Evolutionary conservation across 768 basidiomycete species (phyloP).

Genomic region (Brasilioporus rufonigricans): DNA sequence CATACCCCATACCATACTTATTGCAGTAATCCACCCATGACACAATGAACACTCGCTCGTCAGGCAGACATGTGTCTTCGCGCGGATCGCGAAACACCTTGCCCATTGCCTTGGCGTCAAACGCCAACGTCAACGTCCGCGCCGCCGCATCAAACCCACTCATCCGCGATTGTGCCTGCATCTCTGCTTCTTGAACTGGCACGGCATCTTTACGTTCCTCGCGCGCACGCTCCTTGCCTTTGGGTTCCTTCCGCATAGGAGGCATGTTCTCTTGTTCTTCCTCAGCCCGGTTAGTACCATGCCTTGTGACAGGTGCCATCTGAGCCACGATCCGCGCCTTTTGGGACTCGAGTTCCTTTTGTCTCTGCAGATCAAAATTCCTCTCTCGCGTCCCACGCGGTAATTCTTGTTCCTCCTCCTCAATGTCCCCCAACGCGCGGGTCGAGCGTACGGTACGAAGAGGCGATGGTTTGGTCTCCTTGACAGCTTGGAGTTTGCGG

Average conservation of each 20-base stretch:
- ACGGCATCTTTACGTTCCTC: conserved; percentile 22
- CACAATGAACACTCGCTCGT: conserved; percentile 86
- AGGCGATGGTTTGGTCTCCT: conserved; percentile 51
- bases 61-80: conserved; percentile 49
- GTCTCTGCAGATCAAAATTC: conserved; percentile 42
- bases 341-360: conserved; percentile 83
- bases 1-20: conserved; percentile 99
- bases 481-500: conserved; percentile 57
- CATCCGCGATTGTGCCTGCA: conserved; percentile 31
- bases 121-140: conserved; percentile 52
- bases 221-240: conserved; percentile 30
- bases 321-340: conserved; percentile 93
- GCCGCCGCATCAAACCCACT: conserved; percentile 70
- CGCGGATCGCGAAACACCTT: conserved; percentile 67
- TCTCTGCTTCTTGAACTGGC: conserved; percentile 16
- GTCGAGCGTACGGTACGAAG: conserved; percentile 42
- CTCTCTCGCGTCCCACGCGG: conserved; percentile 40
- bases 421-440: conserved; percentile 45
- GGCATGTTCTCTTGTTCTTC: conserved; percentile 37
- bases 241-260: conserved; percentile 30
- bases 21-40: conserved; percentile 99
- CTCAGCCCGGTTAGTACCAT: conserved; percentile 28
- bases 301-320: conserved; percentile 62
- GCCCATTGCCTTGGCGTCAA: conserved; percentile 63
- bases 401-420: conserved; percentile 40